Evolutionary conservation across 371 early-diverging fungal species (phyloP), one percentile per base, ranked within the genome.

Genomic region (Mucor mucedo): DNA sequence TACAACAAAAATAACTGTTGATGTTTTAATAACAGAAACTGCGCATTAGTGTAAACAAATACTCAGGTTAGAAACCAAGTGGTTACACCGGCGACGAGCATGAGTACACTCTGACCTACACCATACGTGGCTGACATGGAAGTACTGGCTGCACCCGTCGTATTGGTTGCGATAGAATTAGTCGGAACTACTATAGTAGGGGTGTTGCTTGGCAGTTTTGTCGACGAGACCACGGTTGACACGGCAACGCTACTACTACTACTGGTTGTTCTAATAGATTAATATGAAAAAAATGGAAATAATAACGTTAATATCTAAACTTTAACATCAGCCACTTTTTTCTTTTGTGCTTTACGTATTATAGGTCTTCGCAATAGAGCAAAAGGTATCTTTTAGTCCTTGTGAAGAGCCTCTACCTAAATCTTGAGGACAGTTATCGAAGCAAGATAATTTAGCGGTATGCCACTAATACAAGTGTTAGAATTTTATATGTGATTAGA

Each of bases 301-400:
- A 27, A 9, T 9, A 6, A 30, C 49, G 6, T 47, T 55, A 16
- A 40, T 35, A 35, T 38, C 7, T 32, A 53, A 50, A 50, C 30
- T 13, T 50, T 50, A 50, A 39, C 14, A 50, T 50, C 27, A 50
- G 13, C 27, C 39, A 59, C 14, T n/a, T 32, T 35, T 41, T 5
- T 5, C 6, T 39, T 38, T 3, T 33, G 8, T 35, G 35, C 27
- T 32, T 64, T 68, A 72, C 72, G 68, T 64, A 62, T 58, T 70
- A 45, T 75, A 73, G 10, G 78, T 71, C 35, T 69, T 65, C 5
- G 76, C 73, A 58, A 72, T 72, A 5, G 78, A 78, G 44, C 78
- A 78, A 30, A 62, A 75, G n/a, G 73, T 70, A 13, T 63, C 73
- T 42, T 62, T 70, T 44, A 64, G 52, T 5, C 69, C 68, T 14